A percentile compares a stretch with the other conserved stretches of the same genome.
Evolutionary conservation across 352 stramenopile genomes (phyloP).

Genomic region (Phytopythium sindhum): DNA sequence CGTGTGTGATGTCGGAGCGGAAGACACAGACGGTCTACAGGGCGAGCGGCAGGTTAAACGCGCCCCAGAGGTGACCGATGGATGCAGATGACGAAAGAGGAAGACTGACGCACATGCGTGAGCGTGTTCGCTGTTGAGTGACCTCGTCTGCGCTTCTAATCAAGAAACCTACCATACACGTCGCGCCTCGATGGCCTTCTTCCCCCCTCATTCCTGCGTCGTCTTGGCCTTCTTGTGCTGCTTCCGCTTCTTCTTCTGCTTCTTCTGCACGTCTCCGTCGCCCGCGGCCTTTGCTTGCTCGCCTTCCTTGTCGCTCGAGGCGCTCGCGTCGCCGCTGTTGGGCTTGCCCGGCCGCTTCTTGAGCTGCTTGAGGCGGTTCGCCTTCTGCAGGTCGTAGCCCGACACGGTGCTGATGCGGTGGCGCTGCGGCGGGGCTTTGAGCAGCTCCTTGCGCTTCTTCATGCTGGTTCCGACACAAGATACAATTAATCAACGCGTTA

Average conservation of each 20-base stretch:
- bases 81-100: too few relatives aligned
- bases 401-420: constrained; percentile 84
- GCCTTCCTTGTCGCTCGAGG: background rate
- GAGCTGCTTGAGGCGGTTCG: constrained; percentile 59
- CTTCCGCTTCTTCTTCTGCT: background rate
- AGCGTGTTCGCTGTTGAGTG: too few relatives aligned
- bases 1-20: too few relatives aligned
- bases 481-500: constrained; percentile 4
- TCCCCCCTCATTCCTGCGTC: background rate
- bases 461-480: constrained; percentile 24
- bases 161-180: background rate
- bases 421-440: constrained; percentile 72
- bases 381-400: constrained; percentile 85
- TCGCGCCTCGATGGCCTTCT: background rate
- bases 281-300: background rate
- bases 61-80: too few relatives aligned
- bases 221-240: constrained; percentile 2
- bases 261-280: background rate
- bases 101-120: too few relatives aligned
- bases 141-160: background rate
- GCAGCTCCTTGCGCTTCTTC: constrained; percentile 71
- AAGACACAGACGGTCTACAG: too few relatives aligned
- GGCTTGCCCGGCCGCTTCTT: constrained; percentile 26
- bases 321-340: background rate
- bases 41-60: too few relatives aligned